Evolutionary conservation across 2,329 filamentous ascomycete species (phyloP), one percentile per base, ranked within the genome.

Genomic region (Colletotrichum sp.): DNA sequence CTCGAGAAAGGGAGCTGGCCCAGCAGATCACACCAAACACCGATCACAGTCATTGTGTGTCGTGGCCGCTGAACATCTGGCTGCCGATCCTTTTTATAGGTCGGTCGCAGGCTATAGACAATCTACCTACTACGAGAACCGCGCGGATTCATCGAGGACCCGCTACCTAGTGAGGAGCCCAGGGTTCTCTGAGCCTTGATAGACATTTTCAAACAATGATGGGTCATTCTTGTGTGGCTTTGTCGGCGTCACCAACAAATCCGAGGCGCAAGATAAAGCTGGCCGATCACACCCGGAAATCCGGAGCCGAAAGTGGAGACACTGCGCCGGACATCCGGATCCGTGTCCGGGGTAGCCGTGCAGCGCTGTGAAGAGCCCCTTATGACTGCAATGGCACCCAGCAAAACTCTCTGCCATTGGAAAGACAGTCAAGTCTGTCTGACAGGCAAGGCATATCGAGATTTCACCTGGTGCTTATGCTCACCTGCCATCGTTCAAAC

Each of bases 191-290:
- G n/a, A 21, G 0, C n/a, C 18, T 48, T 6, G 5, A 0, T 13
- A 48, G 0, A 10, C 18, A 12, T 43, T 43, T 10, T 1, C 2
- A 43, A 43, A 1, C 3, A 3, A 5, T 43, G 9, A 4, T n/a
- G 39, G 18, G 5, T n/a, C 39, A 12, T 3, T 43, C 0, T 0
- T 6, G 18, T n/a, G 0, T 10, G 9, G 39, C 9, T 43, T 48
- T 21, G 10, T 52, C 0, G 43, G 0, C 43, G 0, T 52, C n/a
- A 21, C 0, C 10, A 21, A 0, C 9, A 0, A 10, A 0, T 0
- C 0, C n/a, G n/a, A 48, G 0, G 10, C 43, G 0, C 10, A 21
- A 2, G 6, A 52, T 0, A 6, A 52, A 52, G n/a, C n/a, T 6
- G 43, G 43, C 43, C 43, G 43, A 0, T 52, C 5, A 4, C 0